Evolutionary conservation across 345 rosid species (phyloP), one percentile per base, ranked within the genome.

Genomic region (Bruguiera gymnorhiza): DNA sequence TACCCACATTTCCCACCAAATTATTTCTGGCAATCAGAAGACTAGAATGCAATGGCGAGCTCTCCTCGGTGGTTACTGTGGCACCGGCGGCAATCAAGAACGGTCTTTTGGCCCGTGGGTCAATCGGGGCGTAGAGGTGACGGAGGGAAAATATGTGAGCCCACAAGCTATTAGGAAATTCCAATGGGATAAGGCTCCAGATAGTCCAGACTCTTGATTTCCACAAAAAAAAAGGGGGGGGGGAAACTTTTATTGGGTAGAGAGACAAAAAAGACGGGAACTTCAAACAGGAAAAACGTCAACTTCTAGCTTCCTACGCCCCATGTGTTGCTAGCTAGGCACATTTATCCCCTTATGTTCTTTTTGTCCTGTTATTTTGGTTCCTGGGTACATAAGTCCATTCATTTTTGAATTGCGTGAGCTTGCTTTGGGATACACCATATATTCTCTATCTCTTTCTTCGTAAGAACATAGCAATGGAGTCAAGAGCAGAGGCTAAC

Each of bases 161-260:
- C 87, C 80, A 82, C 77, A 63, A 62, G 71, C 37, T 3, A 61
- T 52, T 53, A 19, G 67, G 60, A 54, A 69, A 27, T 46, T 57
- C 21, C 59, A 84, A 83, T 82, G 74, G 83, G 94, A 85, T 76
- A 86, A 88, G 83, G 77, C 69, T 30, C 73, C 63, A 52, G 52
- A 57, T 1, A 6, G 8, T 43, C 5, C 48, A 43, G 18, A 43
- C 18, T 70, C 66, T 48, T 79, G 67, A 39, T 84, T 85, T 80
- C 91, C 91, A 86, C 86, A 77, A 74, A 79, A 65, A 76, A 79
- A n/a, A n/a, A n/a, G n/a, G n/a, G n/a, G n/a, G n/a, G n/a, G n/a
- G n/a, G 43, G 24, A 24, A 24, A 24, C 1, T 24, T 24, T 24
- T 24, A 24, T 43, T 43, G 3, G 48, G 48, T 13, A 3, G 48